Conservation (phyloP, 73 alveolate species). For the Paramecium biaurelia region DNA sequence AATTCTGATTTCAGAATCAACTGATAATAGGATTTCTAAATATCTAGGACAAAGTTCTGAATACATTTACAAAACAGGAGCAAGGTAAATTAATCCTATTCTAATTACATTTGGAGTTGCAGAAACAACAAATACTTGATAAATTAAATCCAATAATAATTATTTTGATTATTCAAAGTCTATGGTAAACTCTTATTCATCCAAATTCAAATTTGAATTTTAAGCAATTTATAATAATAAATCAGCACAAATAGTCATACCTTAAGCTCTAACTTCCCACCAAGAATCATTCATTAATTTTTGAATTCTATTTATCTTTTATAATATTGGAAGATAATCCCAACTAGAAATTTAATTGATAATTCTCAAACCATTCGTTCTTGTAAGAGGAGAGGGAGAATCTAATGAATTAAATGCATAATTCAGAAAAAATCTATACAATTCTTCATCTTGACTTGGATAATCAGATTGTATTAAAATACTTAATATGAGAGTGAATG, state of each 20-base stretch:
- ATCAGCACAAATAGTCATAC: constrained; percentile 50
- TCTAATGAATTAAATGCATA: constrained; percentile 42
- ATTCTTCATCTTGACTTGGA: constrained; percentile 48
- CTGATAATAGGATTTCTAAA: constrained; percentile 72
- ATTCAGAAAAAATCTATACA: neutral
- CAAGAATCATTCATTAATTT: constrained; percentile 60
- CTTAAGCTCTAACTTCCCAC: constrained; percentile 70
- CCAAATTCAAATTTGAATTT: neutral
- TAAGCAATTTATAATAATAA: constrained; percentile 34
- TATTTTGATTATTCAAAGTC: constrained; percentile 12
- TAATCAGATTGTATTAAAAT: constrained; percentile 38
- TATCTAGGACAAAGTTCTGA: constrained; percentile 75
- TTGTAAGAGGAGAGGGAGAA: constrained; percentile 62
- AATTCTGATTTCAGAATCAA: constrained; percentile 72
- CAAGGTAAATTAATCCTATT: constrained; percentile 81
- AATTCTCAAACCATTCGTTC: constrained; percentile 56
- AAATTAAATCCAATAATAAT: constrained; percentile 44
- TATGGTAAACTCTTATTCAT: neutral
- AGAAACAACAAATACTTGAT: constrained; percentile 17
- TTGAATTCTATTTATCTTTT: neutral
- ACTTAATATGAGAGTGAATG: constrained; percentile 46
- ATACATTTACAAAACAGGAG: constrained; percentile 77
- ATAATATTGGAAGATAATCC: constrained; percentile 31
- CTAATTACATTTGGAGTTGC: constrained; percentile 52
- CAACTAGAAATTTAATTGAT: constrained; percentile 42